Conservation (phyloP, 345 rosid genomes). For the Acer campestre region DNA sequence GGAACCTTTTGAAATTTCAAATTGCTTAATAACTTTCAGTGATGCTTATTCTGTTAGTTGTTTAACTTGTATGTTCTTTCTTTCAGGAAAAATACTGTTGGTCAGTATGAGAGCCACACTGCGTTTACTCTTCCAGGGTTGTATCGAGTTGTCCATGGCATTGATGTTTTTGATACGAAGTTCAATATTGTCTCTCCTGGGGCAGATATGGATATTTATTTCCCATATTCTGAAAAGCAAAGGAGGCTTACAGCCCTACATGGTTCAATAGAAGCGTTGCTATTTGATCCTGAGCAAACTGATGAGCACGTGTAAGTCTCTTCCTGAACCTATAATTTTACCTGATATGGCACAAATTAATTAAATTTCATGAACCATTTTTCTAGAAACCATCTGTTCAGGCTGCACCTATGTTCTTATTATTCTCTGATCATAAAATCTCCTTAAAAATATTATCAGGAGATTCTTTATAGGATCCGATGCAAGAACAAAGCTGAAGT, state of each 20-base stretch:
- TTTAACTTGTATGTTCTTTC: conserved; percentile 16
- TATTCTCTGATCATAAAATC: background rate
- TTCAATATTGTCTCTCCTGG: conserved; percentile 99
- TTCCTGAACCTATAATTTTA: conserved; percentile 10
- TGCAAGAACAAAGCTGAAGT: background rate
- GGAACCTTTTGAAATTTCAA: conserved; percentile 2
- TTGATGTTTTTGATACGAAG: conserved; percentile 96
- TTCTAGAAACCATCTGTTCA: background rate
- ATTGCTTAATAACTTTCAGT: conserved; percentile 7
- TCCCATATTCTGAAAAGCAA: conserved; percentile 64
- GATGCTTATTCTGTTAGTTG: conserved; percentile 9
- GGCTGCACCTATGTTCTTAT: background rate
- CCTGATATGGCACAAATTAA: background rate
- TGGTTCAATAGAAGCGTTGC: conserved; percentile 78
- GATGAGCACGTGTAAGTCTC: conserved; percentile 76
- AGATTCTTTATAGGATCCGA: conserved; percentile 8
- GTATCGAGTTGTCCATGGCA: conserved; percentile 93
- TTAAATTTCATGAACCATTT: background rate
- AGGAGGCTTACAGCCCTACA: conserved; percentile 82
- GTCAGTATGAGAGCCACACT: conserved; percentile 95
- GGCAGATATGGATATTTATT: conserved; percentile 94
- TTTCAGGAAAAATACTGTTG: conserved; percentile 91
- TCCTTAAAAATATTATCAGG: background rate
- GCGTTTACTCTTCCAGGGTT: conserved; percentile 93
- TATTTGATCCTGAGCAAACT: conserved; percentile 74